Base-by-base conservation (phyloP, 2,329 filamentous ascomycete genomes). In the Plectosphaerella cucumerina region DNA sequence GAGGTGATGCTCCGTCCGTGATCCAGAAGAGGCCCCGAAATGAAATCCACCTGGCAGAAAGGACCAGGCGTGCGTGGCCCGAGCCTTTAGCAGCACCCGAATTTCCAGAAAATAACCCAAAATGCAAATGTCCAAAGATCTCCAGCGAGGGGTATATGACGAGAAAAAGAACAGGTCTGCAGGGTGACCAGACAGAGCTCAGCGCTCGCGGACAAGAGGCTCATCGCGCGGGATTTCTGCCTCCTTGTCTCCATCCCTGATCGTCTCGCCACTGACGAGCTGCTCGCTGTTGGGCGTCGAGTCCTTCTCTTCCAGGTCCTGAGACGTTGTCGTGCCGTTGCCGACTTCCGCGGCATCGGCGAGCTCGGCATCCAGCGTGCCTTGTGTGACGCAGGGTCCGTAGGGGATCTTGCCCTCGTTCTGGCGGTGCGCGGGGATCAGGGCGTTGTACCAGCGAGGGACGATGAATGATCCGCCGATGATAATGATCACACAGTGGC, bases 391-490 rank as follows among this genome's bases (percentile, higher is more conserved):
- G 14, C 48, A 39, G 2, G 59, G 54, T 1, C 55, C 62, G 37
- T 59, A 61, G 17, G 58, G 49, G 12, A 64, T 57, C 50, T 63
- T 70, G 9, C 77, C 78, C 49, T 82, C 78, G 8, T 63, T 62
- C 1, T 70, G 65, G 1, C 79, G 70, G 3, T 68, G 57, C 0
- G 67, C 58, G 1, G 79, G 78, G 33, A 83, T 73, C 33, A 83
- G 72, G 4, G 72, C 62, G 56, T 80, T 70, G 56, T 76, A 81
- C 64, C 78, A 83, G 10, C 76, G 68, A 3, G 80, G 80, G 26
- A 79, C 60, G 5, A 81, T 64, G 39, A 80, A 71, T 6, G 77
- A 78, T 2, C 73, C 48, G 2, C 74, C 60, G 26, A 81, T 70
- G 10, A 74, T 57, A 1, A 80, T 41, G 37, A 83, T 61, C 4